Evolutionary conservation across 768 basidiomycete species (phyloP).

Genomic region (Cyclocybe cylindracea): DNA sequence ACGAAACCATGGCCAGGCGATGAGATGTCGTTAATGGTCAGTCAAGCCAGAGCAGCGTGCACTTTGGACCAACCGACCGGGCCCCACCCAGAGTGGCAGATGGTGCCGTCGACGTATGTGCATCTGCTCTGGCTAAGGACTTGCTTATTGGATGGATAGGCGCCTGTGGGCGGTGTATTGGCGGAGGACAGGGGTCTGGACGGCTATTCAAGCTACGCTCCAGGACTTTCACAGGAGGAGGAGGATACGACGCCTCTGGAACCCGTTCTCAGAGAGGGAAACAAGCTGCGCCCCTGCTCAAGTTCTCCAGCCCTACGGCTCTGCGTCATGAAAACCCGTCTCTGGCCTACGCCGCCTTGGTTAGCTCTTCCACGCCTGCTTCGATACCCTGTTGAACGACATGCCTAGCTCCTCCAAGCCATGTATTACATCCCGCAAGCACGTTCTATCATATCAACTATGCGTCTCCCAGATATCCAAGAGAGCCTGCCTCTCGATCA

Average conservation of each 20-base stretch:
- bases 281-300: constrained; percentile 21
- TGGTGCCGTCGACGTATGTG: constrained; percentile 65
- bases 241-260: constrained; percentile 53
- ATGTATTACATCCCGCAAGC: constrained; percentile 73
- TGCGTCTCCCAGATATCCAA: constrained; percentile 29
- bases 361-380: constrained; percentile 25
- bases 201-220: constrained; percentile 72
- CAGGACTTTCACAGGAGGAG: constrained; percentile 51
- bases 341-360: constrained; percentile 60
- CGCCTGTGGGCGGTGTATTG: constrained; percentile 34
- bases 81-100: constrained; percentile 65
- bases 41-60: constrained; percentile 33
- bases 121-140: background rate
- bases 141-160: background rate
- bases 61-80: constrained; percentile 61
- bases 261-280: constrained; percentile 41
- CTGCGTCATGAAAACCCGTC: constrained; percentile 53
- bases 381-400: background rate
- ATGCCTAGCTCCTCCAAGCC: constrained; percentile 49
- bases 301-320: constrained; percentile 60
- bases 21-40: constrained; percentile 50
- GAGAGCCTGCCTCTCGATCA: constrained; percentile 19
- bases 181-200: constrained; percentile 60
- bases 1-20: constrained; percentile 53
- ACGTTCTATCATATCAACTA: constrained; percentile 36